phyloP scores from a whole-genome alignment of 805 yeast species.

The Peterozyma xylosa region DNA sequence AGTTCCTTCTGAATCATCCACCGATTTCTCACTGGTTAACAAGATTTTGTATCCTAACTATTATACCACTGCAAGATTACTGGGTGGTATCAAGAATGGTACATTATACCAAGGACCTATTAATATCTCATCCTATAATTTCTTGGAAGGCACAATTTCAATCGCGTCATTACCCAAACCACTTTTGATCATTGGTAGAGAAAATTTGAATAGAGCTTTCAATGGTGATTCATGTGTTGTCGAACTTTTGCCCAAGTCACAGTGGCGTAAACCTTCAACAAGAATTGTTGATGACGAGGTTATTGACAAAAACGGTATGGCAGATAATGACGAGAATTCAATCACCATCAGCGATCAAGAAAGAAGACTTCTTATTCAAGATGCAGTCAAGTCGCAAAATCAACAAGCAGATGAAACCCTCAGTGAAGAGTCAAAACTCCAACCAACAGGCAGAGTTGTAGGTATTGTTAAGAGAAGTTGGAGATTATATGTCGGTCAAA shows the following conservation, averaged over 20 bases:
- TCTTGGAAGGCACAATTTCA: slow-evolving; percentile 77
- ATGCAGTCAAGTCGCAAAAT: slow-evolving; percentile 59
- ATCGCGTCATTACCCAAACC: slow-evolving; percentile 74
- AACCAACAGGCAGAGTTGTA: slow-evolving; percentile 93
- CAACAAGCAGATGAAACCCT: too few species aligned
- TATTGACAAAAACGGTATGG: slow-evolving; percentile 51
- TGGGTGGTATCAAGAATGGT: slow-evolving; percentile 89
- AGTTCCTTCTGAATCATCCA: slow-evolving; percentile 49
- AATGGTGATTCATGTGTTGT: slow-evolving; percentile 89
- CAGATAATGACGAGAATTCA: slow-evolving; percentile 43
- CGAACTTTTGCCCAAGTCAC: slow-evolving; percentile 74
- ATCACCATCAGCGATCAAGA: slow-evolving; percentile 57
- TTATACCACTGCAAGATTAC: slow-evolving; percentile 69
- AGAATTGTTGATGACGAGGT: slow-evolving; percentile 71
- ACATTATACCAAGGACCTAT: slow-evolving; percentile 81
- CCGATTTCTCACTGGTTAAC: slow-evolving; percentile 26
- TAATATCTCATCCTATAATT: slow-evolving; percentile 77
- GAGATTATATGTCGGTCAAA: slow-evolving; percentile 94
- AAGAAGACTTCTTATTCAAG: slow-evolving; percentile 65
- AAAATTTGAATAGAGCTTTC: slow-evolving; percentile 82
- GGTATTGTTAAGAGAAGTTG: slow-evolving; percentile 86
- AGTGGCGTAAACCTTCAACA: slow-evolving; percentile 84
- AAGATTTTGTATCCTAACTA: slow-evolving; percentile 70
- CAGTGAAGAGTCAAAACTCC: slow-evolving; percentile 39
- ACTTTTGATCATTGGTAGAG: slow-evolving; percentile 72